These are phyloP conservation scores for Bigelowiella natans DNA, from an alignment of 78 protist species.

Conservation along the genomic window DNA sequence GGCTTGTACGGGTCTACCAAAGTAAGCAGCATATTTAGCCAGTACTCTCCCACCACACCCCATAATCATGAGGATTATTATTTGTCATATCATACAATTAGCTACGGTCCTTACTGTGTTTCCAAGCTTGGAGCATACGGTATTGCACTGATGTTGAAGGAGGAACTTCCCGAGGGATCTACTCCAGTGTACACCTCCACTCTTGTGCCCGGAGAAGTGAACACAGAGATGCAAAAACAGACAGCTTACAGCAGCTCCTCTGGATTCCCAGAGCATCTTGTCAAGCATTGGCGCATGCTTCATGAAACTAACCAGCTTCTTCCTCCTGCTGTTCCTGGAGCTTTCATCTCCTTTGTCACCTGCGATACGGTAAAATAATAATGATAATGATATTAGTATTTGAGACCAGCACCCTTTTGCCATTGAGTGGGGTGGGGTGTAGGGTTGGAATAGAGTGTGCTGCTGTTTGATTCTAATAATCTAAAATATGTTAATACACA, in stretches of 20 bases:
- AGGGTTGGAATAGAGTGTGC: no score
- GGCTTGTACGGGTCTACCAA: neutral
- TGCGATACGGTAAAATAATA: neutral
- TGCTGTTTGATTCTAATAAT: neutral
- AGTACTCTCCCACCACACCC: neutral
- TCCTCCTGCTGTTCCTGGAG: neutral
- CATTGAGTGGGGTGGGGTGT: no score
- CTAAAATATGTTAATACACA: neutral
- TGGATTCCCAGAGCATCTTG: neutral
- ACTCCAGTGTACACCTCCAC: neutral
- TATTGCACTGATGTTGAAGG: neutral
- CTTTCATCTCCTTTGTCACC: neutral
- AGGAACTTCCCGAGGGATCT: neutral
- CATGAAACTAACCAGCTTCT: neutral
- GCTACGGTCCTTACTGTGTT: neutral
- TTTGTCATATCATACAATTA: neutral
- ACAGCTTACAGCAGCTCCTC: neutral
- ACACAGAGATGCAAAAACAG: neutral
- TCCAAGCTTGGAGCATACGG: neutral
- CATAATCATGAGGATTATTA: neutral
- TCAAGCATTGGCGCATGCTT: neutral
- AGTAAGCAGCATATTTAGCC: no score
- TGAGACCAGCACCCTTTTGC: no score
- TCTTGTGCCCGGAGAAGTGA: neutral
- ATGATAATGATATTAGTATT: neutral